Base-by-base conservation (phyloP, 768 basidiomycete species). In the Suillus bovinus region DNA sequence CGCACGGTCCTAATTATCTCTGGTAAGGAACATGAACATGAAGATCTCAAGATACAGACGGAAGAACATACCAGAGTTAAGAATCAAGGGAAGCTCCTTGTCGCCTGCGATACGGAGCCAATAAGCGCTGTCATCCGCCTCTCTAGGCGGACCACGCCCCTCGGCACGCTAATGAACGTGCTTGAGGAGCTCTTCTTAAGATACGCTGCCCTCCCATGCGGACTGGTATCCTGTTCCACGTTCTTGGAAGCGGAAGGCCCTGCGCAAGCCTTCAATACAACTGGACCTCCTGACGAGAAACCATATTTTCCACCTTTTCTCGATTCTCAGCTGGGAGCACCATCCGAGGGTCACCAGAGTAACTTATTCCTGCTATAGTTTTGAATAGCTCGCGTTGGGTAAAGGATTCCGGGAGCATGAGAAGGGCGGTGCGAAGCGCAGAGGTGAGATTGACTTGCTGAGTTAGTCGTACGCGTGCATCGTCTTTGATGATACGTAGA, bases 371-470 rank as follows among this genome's bases (percentile, higher is more conserved):
- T 0, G 96, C 89, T 58, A 99, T 90, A 50, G 87, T 84, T 67
- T 89, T 87, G 71, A 93, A 99, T 2, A 99, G 84, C 63, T 90
- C 82, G 7, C 82, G 81, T 72, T 96, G 93, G 53, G 88, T 80
- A 72, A 99, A 99, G 24, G 81, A 76, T n/a, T 81, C 82, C 2
- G 94, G 94, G 29, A 97, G 87, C 10, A 86, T 89, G 65, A 97
- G 85, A 56, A 99, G 88, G 0, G 94, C 89, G n/a, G 93, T 86
- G 49, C 94, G 89, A n/a, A 97, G 82, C 4, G 96, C 96, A 13
- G 92, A 94, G 14, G 89, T 86, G 49, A 97, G 83, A 81, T 99
- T 99, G 72, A 94, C 93, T 69, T 96, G 92, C 72, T 95, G 91
- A 24, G 95, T 94, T 58, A 96, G 81, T 59, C 91, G 87, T 17